Evolutionary conservation across 805 yeast genomes (phyloP).

Genomic region (Maudiozyma pseudohumilis): DNA sequence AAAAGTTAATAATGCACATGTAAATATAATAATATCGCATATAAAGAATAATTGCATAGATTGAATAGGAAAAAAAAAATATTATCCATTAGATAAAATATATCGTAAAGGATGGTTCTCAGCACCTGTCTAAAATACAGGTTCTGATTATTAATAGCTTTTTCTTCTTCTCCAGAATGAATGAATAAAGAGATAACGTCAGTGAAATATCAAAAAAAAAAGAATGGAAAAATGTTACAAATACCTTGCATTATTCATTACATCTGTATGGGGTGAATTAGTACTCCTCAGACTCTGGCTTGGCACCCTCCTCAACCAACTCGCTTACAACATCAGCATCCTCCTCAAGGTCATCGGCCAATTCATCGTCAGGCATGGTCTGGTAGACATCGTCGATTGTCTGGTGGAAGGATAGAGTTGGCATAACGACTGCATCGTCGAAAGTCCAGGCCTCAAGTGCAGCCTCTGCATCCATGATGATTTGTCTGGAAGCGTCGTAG

Average conservation of each 20-base stretch:
- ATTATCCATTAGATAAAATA: too few species aligned
- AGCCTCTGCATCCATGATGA: slow-evolving; percentile 91
- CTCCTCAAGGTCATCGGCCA: slow-evolving; percentile 2
- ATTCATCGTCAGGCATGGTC: slow-evolving; percentile 12
- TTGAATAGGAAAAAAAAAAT: too few species aligned
- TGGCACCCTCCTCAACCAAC: slow-evolving; percentile 3
- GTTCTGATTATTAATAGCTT: too few species aligned
- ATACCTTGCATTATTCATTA: too few species aligned
- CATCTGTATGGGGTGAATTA: too few species aligned
- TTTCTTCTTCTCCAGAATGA: too few species aligned
- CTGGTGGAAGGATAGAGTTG: slow-evolving; percentile 78
- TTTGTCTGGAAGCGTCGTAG: slow-evolving; percentile 95
- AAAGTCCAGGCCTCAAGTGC: slow-evolving; percentile 95
- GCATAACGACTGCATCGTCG: slow-evolving; percentile 91
- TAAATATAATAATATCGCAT: background rate
- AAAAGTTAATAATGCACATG: background rate
- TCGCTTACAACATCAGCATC: slow-evolving; percentile 3
- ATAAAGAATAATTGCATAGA: too few species aligned
- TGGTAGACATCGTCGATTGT: slow-evolving; percentile 54
- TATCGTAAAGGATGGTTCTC: too few species aligned
- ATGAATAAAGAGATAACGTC: too few species aligned
- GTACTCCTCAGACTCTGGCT: slow-evolving; percentile 4
- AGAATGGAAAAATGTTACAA: too few species aligned
- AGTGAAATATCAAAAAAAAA: too few species aligned
- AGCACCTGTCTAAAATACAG: too few species aligned